These are phyloP conservation scores for Aureobasidium lini DNA, from an alignment of 2,329 filamentous ascomycete species.

Conservation along the genomic window DNA sequence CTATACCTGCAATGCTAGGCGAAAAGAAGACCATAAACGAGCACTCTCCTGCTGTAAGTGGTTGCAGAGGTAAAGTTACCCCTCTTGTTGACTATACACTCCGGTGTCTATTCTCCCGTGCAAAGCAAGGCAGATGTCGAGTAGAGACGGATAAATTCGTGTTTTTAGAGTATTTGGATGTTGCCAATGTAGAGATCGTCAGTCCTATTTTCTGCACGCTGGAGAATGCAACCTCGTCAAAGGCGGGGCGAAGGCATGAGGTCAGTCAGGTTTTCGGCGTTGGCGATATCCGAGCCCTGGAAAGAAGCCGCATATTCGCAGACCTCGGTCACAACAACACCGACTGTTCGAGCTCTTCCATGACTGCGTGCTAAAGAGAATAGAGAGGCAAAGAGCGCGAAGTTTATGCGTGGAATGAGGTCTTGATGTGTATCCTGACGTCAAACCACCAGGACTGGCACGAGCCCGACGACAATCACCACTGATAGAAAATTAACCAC, in stretches of 20 bases:
- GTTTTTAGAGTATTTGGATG: not conserved
- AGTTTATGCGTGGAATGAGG: too few species aligned
- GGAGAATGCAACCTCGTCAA: not conserved
- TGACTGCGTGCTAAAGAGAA: too few species aligned
- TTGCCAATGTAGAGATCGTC: slow-evolving; percentile 1
- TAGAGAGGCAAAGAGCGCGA: too few species aligned
- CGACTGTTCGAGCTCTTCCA: not conserved
- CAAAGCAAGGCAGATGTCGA: not conserved
- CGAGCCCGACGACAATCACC: too few species aligned
- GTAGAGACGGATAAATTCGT: slow-evolving; percentile 1
- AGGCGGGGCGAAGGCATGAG: not conserved
- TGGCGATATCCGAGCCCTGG: not conserved
- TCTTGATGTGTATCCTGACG: too few species aligned
- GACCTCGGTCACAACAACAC: not conserved
- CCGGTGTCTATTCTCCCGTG: slow-evolving; percentile 1
- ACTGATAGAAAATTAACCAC: too few species aligned
- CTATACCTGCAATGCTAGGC: not conserved
- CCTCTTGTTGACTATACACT: not conserved
- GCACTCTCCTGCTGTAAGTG: not conserved
- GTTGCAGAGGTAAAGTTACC: not conserved
- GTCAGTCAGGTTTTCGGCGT: not conserved
- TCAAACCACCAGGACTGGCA: too few species aligned
- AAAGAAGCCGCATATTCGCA: not conserved
- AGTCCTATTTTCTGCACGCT: not conserved
- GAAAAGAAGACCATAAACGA: not conserved